A percentile compares a stretch with the other conserved stretches of the same genome.
Conservation (phyloP, 805 yeast species). For the Yarrowia hollandica region DNA sequence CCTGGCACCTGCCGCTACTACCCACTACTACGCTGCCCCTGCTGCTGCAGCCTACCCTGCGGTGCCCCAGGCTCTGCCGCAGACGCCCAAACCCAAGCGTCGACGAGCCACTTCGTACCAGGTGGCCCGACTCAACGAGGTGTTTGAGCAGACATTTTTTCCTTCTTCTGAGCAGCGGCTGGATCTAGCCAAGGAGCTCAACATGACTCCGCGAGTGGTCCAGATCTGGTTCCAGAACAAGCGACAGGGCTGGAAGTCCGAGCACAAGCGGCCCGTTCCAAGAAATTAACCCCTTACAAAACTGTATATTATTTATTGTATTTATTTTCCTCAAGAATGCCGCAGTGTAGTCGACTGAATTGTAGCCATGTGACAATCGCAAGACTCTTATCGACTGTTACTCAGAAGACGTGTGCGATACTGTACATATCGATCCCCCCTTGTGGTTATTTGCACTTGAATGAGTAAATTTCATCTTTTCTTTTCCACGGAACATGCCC, state of each 20-base stretch:
- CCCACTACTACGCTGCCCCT: constrained; percentile 11
- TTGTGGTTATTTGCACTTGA: too few species aligned
- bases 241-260: constrained; percentile 47
- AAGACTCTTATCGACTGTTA: too few species aligned
- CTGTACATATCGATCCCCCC: too few species aligned
- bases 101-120: constrained; percentile 80
- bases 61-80: background rate
- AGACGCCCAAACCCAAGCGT: constrained; percentile 49
- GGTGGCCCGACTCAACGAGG: constrained; percentile 64
- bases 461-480: too few species aligned
- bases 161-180: constrained; percentile 74
- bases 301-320: constrained; percentile 27
- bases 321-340: too few species aligned
- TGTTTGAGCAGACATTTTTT: constrained; percentile 72
- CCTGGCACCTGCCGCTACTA: constrained; percentile 1
- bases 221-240: constrained; percentile 91
- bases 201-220: constrained; percentile 84
- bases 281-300: constrained; percentile 30
- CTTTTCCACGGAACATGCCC: too few species aligned
- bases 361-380: too few species aligned
- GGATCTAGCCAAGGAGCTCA: constrained; percentile 68
- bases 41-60: constrained; percentile 20
- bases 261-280: constrained; percentile 34
- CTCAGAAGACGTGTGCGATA: too few species aligned
- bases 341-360: too few species aligned